Percentiles rank a stretch among this genome's conserved stretches.
Conservation (phyloP, 768 basidiomycete species). For the Collybia sp. region DNA sequence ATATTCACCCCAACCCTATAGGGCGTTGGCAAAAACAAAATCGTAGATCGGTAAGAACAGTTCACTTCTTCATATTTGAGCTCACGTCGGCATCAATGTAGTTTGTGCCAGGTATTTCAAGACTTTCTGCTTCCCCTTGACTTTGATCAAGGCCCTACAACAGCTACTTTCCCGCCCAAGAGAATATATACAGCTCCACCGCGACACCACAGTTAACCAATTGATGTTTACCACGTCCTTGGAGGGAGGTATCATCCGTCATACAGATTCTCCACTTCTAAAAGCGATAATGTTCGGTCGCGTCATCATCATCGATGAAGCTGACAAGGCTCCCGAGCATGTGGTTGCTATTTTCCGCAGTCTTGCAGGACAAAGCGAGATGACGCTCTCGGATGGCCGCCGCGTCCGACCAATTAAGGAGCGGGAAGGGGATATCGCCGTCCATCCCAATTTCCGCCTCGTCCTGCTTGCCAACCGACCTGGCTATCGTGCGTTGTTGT, state of each 20-base stretch:
- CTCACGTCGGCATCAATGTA: slow-evolving; percentile 9
- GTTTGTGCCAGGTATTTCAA: slow-evolving; percentile 48
- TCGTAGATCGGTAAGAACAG: slow-evolving; percentile 49
- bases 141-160: not conserved
- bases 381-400: slow-evolving; percentile 60
- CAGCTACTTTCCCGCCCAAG: slow-evolving; percentile 57
- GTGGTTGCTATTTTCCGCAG: slow-evolving; percentile 70
- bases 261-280: slow-evolving; percentile 63
- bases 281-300: slow-evolving; percentile 58
- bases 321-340: slow-evolving; percentile 71
- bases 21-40: slow-evolving; percentile 72
- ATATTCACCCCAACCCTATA: slow-evolving; percentile 10
- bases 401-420: slow-evolving; percentile 43
- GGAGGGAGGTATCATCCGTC: slow-evolving; percentile 51
- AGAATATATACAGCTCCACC: slow-evolving; percentile 68
- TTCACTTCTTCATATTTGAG: not conserved
- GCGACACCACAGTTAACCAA: slow-evolving; percentile 68
- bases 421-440: slow-evolving; percentile 49
- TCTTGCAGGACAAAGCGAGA: slow-evolving; percentile 59
- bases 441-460: slow-evolving; percentile 61
- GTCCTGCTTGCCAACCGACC: slow-evolving; percentile 63
- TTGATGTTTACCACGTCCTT: slow-evolving; percentile 66
- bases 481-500: slow-evolving; percentile 51
- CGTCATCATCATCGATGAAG: slow-evolving; percentile 68
- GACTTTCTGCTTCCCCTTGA: no score